Evolutionary conservation across 192 early-diverging fungal species (phyloP), one percentile per base, ranked within the genome.

Genomic region (Piromyces finnis): DNA sequence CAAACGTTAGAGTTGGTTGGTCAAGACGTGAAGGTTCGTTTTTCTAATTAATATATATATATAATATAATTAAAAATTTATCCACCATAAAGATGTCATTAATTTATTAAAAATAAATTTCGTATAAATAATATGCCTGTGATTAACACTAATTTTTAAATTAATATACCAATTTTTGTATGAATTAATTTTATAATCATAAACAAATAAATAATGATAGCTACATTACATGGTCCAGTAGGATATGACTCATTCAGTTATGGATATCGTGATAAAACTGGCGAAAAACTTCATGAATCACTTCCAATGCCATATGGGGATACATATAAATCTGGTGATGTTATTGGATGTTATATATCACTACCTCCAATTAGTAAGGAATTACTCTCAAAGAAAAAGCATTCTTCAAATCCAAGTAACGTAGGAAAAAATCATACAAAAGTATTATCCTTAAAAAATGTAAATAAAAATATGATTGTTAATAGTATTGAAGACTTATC

Each of bases 181-280:
- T n/a, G n/a, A n/a, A n/a, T n/a, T n/a, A n/a, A n/a, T n/a, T n/a
- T n/a, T n/a, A n/a, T n/a, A n/a, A n/a, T n/a, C n/a, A n/a, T n/a
- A n/a, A n/a, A n/a, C 32, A 18, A 26, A 28, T 80, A 22, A 28
- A 80, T 79, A 85, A 77, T 13, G 3, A 51, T 3, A 51, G 41
- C 41, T 22, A 51, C 41, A 5, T 77, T 91, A 28, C 87, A 90
- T 79, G 88, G 87, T 12, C 91, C 91, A 7, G 88, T 91, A 59
- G 91, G 91, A 6, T 90, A 88, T 82, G 91, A 92, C 80, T 88
- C 83, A 18, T 92, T 91, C 77, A 86, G 88, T 79, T 92, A 92
- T 81, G 91, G 89, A 3, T 85, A 87, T 77, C 85, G 91, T 11
- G 91, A 92, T 80, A 84, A 85, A 18, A 90, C 91, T 14, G 91